Evolutionary conservation across 2,329 filamentous ascomycete genomes (phyloP).

Genomic region (Fusarium mangiferae): DNA sequence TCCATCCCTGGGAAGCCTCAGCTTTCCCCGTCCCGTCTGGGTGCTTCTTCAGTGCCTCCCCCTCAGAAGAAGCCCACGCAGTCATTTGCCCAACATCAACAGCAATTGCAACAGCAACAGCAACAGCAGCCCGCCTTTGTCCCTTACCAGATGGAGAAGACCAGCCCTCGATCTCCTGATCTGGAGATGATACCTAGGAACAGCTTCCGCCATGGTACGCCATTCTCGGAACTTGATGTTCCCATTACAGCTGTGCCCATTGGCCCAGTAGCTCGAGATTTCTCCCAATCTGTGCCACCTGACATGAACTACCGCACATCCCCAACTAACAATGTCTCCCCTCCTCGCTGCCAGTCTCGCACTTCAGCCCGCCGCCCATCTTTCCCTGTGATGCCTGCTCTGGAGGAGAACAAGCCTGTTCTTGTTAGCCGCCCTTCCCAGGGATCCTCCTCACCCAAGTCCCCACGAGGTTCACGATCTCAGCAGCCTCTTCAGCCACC

Average conservation of each 20-base stretch:
- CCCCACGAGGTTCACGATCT: constrained; percentile 49
- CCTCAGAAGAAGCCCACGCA: constrained; percentile 41
- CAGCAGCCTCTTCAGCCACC: constrained; percentile 60
- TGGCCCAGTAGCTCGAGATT: constrained; percentile 79
- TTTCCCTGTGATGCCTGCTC: constrained; percentile 73
- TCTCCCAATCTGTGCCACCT: constrained; percentile 91
- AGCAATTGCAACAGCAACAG: background rate
- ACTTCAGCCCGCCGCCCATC: constrained; percentile 72
- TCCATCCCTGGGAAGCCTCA: constrained; percentile 62
- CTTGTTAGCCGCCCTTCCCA: constrained; percentile 47
- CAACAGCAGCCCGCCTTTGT: constrained; percentile 50
- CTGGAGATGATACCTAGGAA: constrained; percentile 63
- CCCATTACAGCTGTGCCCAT: constrained; percentile 78
- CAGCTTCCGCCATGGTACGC: constrained; percentile 82
- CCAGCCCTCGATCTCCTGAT: constrained; percentile 63
- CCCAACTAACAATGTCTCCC: constrained; percentile 48
- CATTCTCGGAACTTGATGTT: constrained; percentile 90
- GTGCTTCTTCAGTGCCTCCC: constrained; percentile 45
- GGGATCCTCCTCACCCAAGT: constrained; percentile 48
- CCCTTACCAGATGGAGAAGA: constrained; percentile 64
- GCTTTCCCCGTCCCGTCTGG: constrained; percentile 40
- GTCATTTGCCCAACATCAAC: constrained; percentile 32
- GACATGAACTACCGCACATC: constrained; percentile 82
- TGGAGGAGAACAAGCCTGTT: constrained; percentile 71
- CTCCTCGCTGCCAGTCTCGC: constrained; percentile 63